Conservation (phyloP, 495 filamentous ascomycete genomes). For the Chaetomium cochliodes region DNA sequence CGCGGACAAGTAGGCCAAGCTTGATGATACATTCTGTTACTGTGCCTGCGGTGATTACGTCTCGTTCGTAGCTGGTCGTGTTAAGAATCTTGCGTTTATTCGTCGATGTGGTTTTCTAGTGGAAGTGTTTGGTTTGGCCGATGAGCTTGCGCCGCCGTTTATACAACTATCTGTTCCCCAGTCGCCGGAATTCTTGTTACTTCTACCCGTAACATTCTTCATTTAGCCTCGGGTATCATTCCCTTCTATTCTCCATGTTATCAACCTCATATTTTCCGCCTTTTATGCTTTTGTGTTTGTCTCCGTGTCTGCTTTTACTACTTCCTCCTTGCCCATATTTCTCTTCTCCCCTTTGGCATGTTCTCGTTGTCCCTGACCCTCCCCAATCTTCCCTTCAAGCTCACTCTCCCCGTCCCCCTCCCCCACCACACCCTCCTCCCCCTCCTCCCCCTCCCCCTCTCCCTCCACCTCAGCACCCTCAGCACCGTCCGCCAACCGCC, state of each 20-base stretch:
- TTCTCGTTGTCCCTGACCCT: neutral
- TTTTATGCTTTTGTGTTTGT: neutral
- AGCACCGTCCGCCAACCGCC: constrained; percentile 47
- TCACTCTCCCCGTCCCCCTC: neutral
- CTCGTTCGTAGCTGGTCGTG: constrained; percentile 25
- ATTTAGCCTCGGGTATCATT: neutral
- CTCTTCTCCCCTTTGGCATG: neutral
- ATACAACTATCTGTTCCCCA: no score
- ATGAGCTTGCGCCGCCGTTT: no score
- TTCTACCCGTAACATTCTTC: no score
- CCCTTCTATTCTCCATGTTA: neutral
- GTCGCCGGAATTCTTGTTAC: no score
- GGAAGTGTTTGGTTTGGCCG: no score
- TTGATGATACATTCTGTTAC: constrained; percentile 47
- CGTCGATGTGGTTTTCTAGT: neutral
- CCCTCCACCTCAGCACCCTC: constrained; percentile 23
- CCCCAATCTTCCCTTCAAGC: no score
- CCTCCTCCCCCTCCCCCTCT: neutral
- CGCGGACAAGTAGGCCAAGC: constrained; percentile 49
- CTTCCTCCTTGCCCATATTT: neutral
- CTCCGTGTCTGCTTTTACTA: neutral
- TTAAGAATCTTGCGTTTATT: constrained; percentile 21
- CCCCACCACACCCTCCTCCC: neutral
- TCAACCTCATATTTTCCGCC: neutral
- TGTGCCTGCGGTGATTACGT: constrained; percentile 28